Percentiles rank a stretch among this genome's conserved stretches.
Conservation (phyloP, 805 yeast genomes). For the Soucietia sequanensis region DNA sequence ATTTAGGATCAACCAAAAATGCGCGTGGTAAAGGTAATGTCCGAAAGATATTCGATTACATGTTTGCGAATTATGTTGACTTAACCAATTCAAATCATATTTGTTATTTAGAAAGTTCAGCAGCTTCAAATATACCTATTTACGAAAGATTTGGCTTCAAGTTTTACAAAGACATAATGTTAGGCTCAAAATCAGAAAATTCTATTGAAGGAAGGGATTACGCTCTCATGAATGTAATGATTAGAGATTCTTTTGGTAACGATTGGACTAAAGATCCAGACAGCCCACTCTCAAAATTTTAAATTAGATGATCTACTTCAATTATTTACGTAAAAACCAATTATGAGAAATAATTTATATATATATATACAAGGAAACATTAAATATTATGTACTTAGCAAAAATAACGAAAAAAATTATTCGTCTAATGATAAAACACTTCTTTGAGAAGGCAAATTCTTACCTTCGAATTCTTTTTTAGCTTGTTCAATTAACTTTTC, state of each 20-base stretch:
- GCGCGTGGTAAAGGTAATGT: constrained; percentile 61
- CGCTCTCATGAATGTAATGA: constrained; percentile 46
- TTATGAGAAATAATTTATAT: neutral
- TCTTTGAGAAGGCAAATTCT: constrained; percentile 59
- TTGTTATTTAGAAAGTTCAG: constrained; percentile 52
- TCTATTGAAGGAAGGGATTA: constrained; percentile 37
- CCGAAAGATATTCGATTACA: constrained; percentile 46
- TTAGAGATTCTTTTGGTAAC: constrained; percentile 34
- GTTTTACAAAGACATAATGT: constrained; percentile 47
- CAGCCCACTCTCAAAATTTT: constrained; percentile 7
- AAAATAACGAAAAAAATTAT: constrained; percentile 9
- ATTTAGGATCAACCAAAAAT: constrained; percentile 39
- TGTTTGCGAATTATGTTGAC: constrained; percentile 48
- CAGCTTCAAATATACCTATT: constrained; percentile 48
- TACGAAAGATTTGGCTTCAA: constrained; percentile 52
- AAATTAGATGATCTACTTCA: neutral
- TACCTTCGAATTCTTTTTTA: constrained; percentile 51
- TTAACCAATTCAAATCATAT: constrained; percentile 27
- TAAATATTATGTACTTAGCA: neutral
- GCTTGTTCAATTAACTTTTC: constrained; percentile 49
- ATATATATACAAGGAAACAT: constrained; percentile 3
- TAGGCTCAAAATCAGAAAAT: constrained; percentile 29
- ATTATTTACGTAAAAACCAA: too few relatives aligned
- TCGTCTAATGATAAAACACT: constrained; percentile 43
- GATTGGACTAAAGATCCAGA: constrained; percentile 29